Conservation (phyloP, 2,329 filamentous ascomycete genomes). For the Exophiala phaeomuriformis region DNA sequence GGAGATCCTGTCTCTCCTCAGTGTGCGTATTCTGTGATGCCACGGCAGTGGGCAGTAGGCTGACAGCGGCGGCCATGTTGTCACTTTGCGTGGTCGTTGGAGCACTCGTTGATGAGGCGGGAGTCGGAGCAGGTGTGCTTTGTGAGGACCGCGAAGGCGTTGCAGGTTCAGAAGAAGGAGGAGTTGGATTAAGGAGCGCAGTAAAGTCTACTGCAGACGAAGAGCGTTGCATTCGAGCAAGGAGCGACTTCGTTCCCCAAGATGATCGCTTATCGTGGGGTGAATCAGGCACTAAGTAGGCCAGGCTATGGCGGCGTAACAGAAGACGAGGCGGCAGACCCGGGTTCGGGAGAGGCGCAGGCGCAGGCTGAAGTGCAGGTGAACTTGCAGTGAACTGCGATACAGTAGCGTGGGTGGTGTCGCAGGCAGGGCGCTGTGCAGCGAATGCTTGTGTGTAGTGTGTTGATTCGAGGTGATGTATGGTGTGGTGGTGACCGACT, state of each 20-base stretch:
- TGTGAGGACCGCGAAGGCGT: slow-evolving; percentile 2
- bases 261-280: slow-evolving; percentile 27
- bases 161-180: slow-evolving; percentile 19
- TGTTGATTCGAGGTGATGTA: not conserved
- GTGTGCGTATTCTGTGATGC: slow-evolving; percentile 49
- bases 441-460: not conserved
- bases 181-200: slow-evolving; percentile 26
- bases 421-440: not conserved
- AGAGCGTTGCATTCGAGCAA: slow-evolving; percentile 27
- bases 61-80: slow-evolving; percentile 40
- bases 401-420: slow-evolving; percentile 5
- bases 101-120: slow-evolving; percentile 1
- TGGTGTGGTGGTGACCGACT: slow-evolving; percentile 4
- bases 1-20: slow-evolving; percentile 68
- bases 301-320: slow-evolving; percentile 15
- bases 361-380: slow-evolving; percentile 17
- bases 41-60: slow-evolving; percentile 40
- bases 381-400: slow-evolving; percentile 7
- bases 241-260: slow-evolving; percentile 19
- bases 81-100: slow-evolving; percentile 26
- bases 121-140: slow-evolving; percentile 27
- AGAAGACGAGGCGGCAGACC: slow-evolving; percentile 13
- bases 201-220: slow-evolving; percentile 28
- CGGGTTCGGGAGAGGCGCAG: slow-evolving; percentile 18
- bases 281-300: slow-evolving; percentile 20